Conservation (phyloP, 257 asterid species). For the Primulina eburnea region DNA sequence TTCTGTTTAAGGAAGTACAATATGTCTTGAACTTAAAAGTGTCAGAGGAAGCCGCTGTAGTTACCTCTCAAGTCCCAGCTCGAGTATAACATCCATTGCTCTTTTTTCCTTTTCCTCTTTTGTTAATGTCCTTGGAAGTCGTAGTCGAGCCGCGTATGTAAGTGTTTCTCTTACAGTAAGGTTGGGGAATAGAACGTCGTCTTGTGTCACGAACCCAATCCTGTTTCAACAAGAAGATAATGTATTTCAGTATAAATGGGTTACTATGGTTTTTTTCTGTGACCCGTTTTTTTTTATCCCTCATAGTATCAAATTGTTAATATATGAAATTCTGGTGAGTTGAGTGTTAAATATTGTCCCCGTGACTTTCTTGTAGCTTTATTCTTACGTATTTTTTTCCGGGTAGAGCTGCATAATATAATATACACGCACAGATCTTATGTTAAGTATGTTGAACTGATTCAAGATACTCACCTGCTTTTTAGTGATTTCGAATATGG, state of each 20-base stretch:
- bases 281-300: background rate
- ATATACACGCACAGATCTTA: background rate
- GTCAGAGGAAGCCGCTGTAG: background rate
- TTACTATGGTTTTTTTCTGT: background rate
- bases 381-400: no score
- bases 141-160: slow-evolving; percentile 73
- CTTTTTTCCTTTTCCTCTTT: slow-evolving; percentile 70
- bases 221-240: slow-evolving; percentile 35
- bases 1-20: background rate
- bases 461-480: slow-evolving; percentile 50
- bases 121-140: slow-evolving; percentile 65
- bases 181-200: slow-evolving; percentile 91
- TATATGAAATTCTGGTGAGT: background rate
- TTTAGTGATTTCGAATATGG: slow-evolving; percentile 80
- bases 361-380: background rate
- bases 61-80: slow-evolving; percentile 88
- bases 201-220: slow-evolving; percentile 98
- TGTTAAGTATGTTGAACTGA: background rate
- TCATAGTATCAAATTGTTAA: background rate
- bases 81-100: slow-evolving; percentile 72
- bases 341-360: background rate
- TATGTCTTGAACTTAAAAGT: background rate
- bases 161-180: slow-evolving; percentile 88
- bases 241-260: background rate
- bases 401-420: background rate